Percentiles rank a stretch among this genome's conserved stretches.
These are phyloP conservation scores for Tolypocladium pustulatum DNA, from an alignment of 2,329 filamentous ascomycete species.

Conservation along the genomic window DNA sequence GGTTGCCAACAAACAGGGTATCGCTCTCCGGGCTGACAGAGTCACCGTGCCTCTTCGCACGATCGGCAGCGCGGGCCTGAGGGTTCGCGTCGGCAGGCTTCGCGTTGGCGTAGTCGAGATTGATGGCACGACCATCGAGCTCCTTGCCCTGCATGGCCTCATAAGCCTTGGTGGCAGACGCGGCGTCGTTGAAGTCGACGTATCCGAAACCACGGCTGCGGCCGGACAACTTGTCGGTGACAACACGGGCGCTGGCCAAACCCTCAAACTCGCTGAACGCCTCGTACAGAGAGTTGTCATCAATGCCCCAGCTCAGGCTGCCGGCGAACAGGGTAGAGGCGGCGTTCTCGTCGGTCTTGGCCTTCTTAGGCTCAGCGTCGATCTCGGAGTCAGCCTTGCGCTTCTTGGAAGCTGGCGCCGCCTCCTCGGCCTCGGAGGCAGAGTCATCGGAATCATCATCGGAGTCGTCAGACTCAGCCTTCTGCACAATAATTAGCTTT, in stretches of 20 bases:
- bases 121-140: constrained; percentile 64
- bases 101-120: constrained; percentile 68
- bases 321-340: constrained; percentile 70
- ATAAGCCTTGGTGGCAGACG: constrained; percentile 60
- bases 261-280: constrained; percentile 75
- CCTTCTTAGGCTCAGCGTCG: constrained; percentile 51
- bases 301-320: constrained; percentile 82
- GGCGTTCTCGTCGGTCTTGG: constrained; percentile 42
- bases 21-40: constrained; percentile 68
- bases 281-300: constrained; percentile 69
- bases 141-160: constrained; percentile 65
- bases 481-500: not conserved
- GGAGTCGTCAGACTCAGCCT: constrained; percentile 12
- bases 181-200: constrained; percentile 67
- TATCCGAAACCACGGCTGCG: constrained; percentile 91
- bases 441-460: constrained; percentile 22
- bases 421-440: constrained; percentile 24
- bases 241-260: constrained; percentile 63
- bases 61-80: constrained; percentile 49
- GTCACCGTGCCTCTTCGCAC: constrained; percentile 66
- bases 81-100: constrained; percentile 45
- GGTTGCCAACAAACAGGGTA: constrained; percentile 86
- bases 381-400: constrained; percentile 38
- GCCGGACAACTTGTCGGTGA: constrained; percentile 70
- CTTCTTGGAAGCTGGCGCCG: constrained; percentile 33